Percentiles rank a stretch among this genome's conserved stretches.
Conservation (phyloP, 2,329 filamentous ascomycete species). For the Aspergillus bombycis region DNA sequence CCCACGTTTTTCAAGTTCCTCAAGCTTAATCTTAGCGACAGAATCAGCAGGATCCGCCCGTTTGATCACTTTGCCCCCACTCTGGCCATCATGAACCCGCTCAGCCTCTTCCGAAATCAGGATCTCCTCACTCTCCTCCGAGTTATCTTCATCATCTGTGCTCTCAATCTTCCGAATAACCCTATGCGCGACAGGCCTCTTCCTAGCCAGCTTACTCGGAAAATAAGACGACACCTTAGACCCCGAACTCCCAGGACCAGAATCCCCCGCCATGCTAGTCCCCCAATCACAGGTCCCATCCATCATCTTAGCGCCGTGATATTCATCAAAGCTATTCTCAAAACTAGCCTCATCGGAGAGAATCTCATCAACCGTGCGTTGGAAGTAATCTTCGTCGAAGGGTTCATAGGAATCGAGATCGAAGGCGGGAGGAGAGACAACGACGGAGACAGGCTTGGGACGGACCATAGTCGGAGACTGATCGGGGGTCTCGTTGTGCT, state of each 20-base stretch:
- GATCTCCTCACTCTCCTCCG: not conserved
- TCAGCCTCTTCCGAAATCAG: not conserved
- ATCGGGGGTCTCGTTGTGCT: not conserved
- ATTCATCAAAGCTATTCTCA: conserved; percentile 21
- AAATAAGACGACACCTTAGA: conserved; percentile 15
- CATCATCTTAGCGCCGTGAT: conserved; percentile 2
- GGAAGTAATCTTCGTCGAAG: conserved; percentile 21
- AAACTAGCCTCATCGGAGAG: conserved; percentile 29
- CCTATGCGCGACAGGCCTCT: not conserved
- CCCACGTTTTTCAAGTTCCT: not conserved
- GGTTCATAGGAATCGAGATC: conserved; percentile 25
- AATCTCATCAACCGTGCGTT: conserved; percentile 27
- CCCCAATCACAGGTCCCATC: not conserved
- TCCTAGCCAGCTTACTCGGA: not conserved
- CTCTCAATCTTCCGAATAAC: conserved; percentile 9
- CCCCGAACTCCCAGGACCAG: not conserved
- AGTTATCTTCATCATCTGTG: conserved; percentile 4
- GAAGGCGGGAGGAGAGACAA: conserved; percentile 23
- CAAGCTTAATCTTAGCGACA: not conserved
- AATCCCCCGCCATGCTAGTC: not conserved
- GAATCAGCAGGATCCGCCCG: too few relatives aligned
- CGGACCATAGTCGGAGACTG: not conserved
- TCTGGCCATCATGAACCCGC: not conserved
- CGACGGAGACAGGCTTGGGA: conserved; percentile 16
- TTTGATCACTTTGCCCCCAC: not conserved